A percentile compares a stretch with the other conserved stretches of the same genome.
Evolutionary conservation across 805 yeast genomes (phyloP).

Genomic region (Kuraishia borneana): DNA sequence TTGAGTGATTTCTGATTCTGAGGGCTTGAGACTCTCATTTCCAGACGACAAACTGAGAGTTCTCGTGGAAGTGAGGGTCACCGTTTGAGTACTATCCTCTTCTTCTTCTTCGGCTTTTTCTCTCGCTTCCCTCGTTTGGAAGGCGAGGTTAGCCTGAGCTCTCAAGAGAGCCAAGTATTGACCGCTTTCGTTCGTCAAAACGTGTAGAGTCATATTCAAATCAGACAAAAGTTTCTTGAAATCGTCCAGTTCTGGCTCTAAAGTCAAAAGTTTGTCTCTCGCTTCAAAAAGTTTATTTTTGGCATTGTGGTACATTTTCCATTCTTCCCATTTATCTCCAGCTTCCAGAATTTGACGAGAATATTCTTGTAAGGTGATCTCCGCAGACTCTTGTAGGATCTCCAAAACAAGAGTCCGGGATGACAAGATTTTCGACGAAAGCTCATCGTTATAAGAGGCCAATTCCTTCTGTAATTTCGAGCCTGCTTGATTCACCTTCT

Average conservation of each 20-base stretch:
- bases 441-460: slow-evolving; percentile 15
- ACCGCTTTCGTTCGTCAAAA: slow-evolving; percentile 47
- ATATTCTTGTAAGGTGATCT: slow-evolving; percentile 53
- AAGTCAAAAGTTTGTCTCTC: slow-evolving; percentile 38
- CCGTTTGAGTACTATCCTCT: slow-evolving; percentile 1
- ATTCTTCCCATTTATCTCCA: slow-evolving; percentile 29
- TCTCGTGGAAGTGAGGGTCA: too few species aligned
- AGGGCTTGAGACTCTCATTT: too few species aligned
- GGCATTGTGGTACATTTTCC: slow-evolving; percentile 49
- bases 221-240: slow-evolving; percentile 22
- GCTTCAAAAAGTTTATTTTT: slow-evolving; percentile 43
- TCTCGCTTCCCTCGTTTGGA: slow-evolving; percentile 39
- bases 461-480: slow-evolving; percentile 21
- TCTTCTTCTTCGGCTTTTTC: slow-evolving; percentile 16
- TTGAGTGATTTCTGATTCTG: too few species aligned
- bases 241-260: slow-evolving; percentile 17
- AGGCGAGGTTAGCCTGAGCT: slow-evolving; percentile 46
- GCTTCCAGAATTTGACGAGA: slow-evolving; percentile 38
- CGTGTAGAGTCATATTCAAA: slow-evolving; percentile 32
- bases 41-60: too few species aligned
- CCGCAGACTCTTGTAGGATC: slow-evolving; percentile 64
- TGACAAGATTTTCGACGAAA: slow-evolving; percentile 18
- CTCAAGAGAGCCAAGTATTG: slow-evolving; percentile 46
- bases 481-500: slow-evolving; percentile 17
- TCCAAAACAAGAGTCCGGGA: slow-evolving; percentile 41